These are phyloP conservation scores for Pseudoperonospora humuli DNA, from an alignment of 352 stramenopile species.

Conservation along the genomic window DNA sequence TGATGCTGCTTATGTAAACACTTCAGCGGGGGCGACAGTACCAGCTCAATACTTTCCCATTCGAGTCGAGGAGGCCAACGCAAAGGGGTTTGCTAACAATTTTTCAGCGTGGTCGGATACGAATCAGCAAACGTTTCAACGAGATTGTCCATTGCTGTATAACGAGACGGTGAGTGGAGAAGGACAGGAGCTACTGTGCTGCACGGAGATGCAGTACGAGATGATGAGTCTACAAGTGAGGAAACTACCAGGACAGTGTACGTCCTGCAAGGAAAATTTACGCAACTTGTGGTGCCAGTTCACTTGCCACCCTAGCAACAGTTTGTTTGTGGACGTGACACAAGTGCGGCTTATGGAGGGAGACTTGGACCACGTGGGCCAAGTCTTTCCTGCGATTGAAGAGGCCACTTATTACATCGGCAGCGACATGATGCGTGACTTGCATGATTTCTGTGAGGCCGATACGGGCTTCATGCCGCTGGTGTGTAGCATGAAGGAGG, in stretches of 20 bases:
- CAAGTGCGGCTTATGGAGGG: slow-evolving; percentile 56
- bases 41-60: slow-evolving; percentile 67
- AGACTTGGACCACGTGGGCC: slow-evolving; percentile 33
- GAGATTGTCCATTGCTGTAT: slow-evolving; percentile 66
- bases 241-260: slow-evolving; percentile 50
- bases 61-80: slow-evolving; percentile 38
- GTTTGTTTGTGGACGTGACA: slow-evolving; percentile 60
- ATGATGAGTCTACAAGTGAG: slow-evolving; percentile 49
- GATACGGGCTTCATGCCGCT: slow-evolving; percentile 43
- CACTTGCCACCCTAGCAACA: slow-evolving; percentile 73
- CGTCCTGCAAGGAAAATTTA: slow-evolving; percentile 65
- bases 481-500: slow-evolving; percentile 30
- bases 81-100: slow-evolving; percentile 54
- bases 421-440: slow-evolving; percentile 52
- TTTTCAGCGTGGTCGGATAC: slow-evolving; percentile 55
- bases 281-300: slow-evolving; percentile 79
- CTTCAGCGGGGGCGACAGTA: slow-evolving; percentile 27
- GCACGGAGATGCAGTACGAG: slow-evolving; percentile 69
- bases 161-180: slow-evolving; percentile 40
- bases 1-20: slow-evolving; percentile 52
- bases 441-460: slow-evolving; percentile 64
- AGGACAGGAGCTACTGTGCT: slow-evolving; percentile 56
- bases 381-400: slow-evolving; percentile 61
- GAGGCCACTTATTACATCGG: slow-evolving; percentile 63
- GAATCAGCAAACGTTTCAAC: slow-evolving; percentile 58